A percentile compares a stretch with the other conserved stretches of the same genome.
phyloP scores from a whole-genome alignment of 768 basidiomycete species.

The Amanita brunnescens region DNA sequence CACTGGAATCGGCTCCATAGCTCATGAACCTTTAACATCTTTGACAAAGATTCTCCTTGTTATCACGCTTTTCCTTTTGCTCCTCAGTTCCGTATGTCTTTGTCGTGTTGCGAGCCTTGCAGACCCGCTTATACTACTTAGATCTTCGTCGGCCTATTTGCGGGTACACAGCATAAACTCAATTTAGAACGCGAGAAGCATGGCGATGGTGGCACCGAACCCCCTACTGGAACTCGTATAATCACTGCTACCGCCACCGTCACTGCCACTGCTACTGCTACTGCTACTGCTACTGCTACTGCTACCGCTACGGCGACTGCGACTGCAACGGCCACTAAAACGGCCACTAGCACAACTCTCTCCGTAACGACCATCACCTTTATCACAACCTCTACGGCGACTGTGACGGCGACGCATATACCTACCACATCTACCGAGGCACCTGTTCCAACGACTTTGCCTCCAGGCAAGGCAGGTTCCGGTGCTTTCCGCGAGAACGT shows the following conservation, averaged over 20 bases:
- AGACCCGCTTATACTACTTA: slow-evolving; percentile 11
- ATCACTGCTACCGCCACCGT: slow-evolving; percentile 32
- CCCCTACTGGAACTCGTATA: slow-evolving; percentile 12
- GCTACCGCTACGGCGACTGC: slow-evolving; percentile 9
- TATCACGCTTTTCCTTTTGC: slow-evolving; percentile 65
- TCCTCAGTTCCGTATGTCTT: slow-evolving; percentile 55
- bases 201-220: slow-evolving; percentile 11
- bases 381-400: slow-evolving; percentile 19
- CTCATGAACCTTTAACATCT: slow-evolving; percentile 73
- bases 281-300: slow-evolving; percentile 22
- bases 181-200: slow-evolving; percentile 38
- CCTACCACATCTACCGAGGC: slow-evolving; percentile 27
- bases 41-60: slow-evolving; percentile 78
- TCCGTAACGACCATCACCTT: slow-evolving; percentile 25
- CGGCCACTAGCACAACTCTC: slow-evolving; percentile 29
- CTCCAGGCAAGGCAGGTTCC: slow-evolving; percentile 41
- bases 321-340: slow-evolving; percentile 24
- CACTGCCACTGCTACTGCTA: slow-evolving; percentile 30
- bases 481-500: not conserved
- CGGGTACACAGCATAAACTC: slow-evolving; percentile 78
- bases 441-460: slow-evolving; percentile 39
- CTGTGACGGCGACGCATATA: slow-evolving; percentile 21
- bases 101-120: not conserved
- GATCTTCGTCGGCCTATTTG: slow-evolving; percentile 91
- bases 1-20: slow-evolving; percentile 36